phyloP scores from a whole-genome alignment of 306 rosid genomes.

The Lathyrus oleraceus region DNA sequence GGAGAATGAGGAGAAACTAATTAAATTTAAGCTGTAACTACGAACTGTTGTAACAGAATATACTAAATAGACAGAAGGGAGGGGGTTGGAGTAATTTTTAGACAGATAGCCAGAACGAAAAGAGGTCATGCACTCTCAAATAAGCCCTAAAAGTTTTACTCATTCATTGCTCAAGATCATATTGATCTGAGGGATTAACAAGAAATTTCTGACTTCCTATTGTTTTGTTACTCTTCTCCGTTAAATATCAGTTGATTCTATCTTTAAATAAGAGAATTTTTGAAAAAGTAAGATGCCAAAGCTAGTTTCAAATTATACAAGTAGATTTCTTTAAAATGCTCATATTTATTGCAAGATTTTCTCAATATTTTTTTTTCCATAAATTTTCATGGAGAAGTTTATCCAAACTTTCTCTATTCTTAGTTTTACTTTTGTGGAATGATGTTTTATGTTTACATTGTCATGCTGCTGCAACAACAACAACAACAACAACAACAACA shows the following conservation, averaged over 20 bases:
- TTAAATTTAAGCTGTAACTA: neutral
- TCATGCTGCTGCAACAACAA: too few relatives aligned
- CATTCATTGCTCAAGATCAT: neutral
- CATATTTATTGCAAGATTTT: neutral
- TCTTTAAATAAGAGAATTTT: neutral
- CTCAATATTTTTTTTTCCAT: neutral
- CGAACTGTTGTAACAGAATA: neutral
- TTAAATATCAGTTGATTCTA: neutral
- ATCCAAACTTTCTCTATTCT: neutral
- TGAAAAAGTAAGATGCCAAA: neutral
- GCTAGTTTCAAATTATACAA: neutral
- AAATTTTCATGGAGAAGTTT: neutral
- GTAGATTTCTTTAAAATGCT: neutral
- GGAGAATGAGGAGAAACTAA: neutral
- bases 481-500: too few relatives aligned
- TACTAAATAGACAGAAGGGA: neutral
- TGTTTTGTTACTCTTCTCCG: neutral
- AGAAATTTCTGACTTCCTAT: neutral
- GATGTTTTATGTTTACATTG: neutral
- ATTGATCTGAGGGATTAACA: neutral
- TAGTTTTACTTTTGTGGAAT: conserved; percentile 22
- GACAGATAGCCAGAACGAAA: neutral
- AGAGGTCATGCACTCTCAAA: neutral
- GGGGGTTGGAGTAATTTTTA: neutral
- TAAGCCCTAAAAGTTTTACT: neutral